phyloP scores from a whole-genome alignment of 2,329 filamentous ascomycete species.

The Cercospora beticola region DNA sequence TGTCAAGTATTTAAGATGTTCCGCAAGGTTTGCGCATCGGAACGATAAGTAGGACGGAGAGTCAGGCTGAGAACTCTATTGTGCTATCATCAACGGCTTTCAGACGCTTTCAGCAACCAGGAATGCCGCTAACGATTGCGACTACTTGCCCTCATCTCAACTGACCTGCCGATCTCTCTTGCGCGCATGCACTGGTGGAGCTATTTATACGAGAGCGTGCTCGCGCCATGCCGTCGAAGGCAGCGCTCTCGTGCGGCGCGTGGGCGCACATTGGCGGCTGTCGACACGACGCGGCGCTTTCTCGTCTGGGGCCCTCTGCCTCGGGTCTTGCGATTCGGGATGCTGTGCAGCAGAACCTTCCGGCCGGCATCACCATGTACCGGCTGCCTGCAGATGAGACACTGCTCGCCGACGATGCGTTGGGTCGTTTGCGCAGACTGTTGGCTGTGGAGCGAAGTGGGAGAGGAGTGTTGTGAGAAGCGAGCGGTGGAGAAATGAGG shows the following conservation, averaged over 20 bases:
- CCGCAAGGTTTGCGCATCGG: background rate
- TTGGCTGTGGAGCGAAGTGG: background rate
- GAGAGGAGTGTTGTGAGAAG: background rate
- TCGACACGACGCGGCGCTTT: constrained; percentile 7
- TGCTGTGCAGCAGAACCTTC: background rate
- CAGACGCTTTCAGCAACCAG: background rate
- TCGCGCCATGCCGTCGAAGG: constrained; percentile 9
- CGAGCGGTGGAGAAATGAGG: background rate
- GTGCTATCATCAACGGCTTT: background rate
- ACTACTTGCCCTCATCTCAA: background rate
- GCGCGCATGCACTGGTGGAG: constrained; percentile 9
- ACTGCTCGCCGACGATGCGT: background rate
- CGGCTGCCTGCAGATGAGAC: constrained; percentile 3
- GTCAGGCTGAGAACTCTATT: background rate
- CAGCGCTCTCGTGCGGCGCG: background rate
- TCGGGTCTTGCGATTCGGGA: background rate
- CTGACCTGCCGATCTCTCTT: background rate
- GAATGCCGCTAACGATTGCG: background rate
- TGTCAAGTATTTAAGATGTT: background rate
- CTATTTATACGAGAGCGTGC: background rate
- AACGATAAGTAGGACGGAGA: background rate
- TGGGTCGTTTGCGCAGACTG: background rate
- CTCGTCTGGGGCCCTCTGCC: constrained; percentile 1
- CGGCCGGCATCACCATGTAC: background rate
- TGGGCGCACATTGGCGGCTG: background rate